phyloP scores from a whole-genome alignment of 441 rosid genomes.

The Syzygium malaccense region DNA sequence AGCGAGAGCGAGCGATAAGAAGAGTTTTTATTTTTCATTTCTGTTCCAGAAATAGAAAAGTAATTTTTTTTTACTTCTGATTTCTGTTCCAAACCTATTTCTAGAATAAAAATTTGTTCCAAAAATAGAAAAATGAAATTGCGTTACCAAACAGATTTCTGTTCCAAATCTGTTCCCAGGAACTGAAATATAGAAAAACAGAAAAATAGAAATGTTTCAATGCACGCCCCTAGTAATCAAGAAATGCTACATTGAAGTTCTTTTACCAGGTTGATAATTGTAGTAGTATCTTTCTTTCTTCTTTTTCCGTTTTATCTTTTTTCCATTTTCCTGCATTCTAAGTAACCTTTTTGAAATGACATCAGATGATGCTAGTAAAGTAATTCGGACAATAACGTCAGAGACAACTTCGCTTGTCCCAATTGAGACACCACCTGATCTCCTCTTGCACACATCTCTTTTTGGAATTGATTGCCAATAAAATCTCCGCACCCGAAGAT shows the following conservation, averaged over 20 bases:
- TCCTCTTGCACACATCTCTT: background rate
- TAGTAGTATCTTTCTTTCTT: background rate
- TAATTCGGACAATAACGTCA: background rate
- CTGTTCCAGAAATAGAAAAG: too few species aligned
- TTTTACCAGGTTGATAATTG: background rate
- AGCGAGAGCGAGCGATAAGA: too few species aligned
- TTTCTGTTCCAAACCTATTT: too few species aligned
- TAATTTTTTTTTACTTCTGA: too few species aligned
- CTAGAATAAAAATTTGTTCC: too few species aligned
- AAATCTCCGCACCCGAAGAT: background rate
- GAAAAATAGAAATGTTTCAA: too few species aligned
- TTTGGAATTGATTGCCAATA: background rate
- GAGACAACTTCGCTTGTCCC: background rate
- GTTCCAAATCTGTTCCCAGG: too few species aligned
- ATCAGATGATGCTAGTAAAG: background rate
- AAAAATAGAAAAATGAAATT: too few species aligned
- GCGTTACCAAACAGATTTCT: too few species aligned
- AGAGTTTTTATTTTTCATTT: too few species aligned
- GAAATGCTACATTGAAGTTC: background rate
- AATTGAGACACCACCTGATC: constrained; percentile 6
- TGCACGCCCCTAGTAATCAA: background rate
- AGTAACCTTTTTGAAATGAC: background rate
- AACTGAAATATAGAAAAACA: too few species aligned
- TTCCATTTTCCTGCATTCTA: background rate
- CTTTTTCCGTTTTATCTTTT: background rate